Percentiles rank a stretch among this genome's conserved stretches.
phyloP scores from a whole-genome alignment of 345 rosid genomes.

The Dipteronia dyeriana region DNA sequence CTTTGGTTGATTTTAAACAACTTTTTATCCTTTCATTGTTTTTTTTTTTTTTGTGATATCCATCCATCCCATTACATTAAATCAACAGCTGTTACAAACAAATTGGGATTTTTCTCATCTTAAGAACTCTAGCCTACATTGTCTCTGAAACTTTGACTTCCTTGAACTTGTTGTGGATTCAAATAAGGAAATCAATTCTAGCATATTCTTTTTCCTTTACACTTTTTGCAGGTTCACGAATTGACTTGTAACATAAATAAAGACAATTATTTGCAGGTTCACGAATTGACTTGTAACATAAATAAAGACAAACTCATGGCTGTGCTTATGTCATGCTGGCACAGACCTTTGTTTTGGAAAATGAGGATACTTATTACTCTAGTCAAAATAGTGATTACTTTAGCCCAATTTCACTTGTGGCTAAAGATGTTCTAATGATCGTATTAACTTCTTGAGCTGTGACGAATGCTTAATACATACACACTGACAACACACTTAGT shows the following conservation, averaged over 20 bases:
- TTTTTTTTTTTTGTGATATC: background rate
- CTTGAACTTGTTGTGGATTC: background rate
- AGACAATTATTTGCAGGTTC: background rate
- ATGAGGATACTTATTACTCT: background rate
- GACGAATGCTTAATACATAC: background rate
- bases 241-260: background rate
- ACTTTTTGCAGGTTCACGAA: background rate
- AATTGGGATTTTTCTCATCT: background rate
- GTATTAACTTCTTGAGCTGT: background rate
- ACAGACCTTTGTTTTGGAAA: background rate
- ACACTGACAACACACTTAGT: no score
- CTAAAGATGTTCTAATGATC: background rate
- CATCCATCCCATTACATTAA: background rate
- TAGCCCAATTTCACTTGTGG: background rate
- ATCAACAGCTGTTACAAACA: background rate
- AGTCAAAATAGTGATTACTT: background rate
- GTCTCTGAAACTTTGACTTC: slow-evolving; percentile 1
- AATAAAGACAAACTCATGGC: background rate
- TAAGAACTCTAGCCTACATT: background rate
- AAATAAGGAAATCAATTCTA: background rate
- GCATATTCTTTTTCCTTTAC: background rate
- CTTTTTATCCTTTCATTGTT: background rate
- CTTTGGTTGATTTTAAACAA: background rate
- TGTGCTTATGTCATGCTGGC: background rate
- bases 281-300: background rate